A percentile compares a stretch with the other conserved stretches of the same genome.
phyloP scores from a whole-genome alignment of 2,329 filamentous ascomycete species.

The Tolypocladium nubicola region DNA sequence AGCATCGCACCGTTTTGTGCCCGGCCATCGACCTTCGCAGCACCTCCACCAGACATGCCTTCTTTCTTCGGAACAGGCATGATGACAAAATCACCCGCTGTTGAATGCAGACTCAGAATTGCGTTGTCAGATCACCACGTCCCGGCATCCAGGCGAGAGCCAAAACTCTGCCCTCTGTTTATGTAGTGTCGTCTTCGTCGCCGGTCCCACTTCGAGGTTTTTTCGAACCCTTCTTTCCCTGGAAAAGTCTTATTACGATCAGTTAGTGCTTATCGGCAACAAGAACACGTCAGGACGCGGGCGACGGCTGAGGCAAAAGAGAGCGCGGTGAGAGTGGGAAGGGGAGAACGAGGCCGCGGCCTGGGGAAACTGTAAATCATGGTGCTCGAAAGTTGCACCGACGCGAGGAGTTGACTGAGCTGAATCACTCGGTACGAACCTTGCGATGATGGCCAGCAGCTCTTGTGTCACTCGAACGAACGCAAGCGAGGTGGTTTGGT shows the following conservation, averaged over 20 bases:
- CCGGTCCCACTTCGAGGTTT: not conserved
- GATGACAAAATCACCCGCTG: conserved; percentile 11
- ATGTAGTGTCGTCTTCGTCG: not conserved
- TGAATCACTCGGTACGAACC: conserved; percentile 8
- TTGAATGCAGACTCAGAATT: conserved; percentile 12
- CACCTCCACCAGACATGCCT: conserved; percentile 18
- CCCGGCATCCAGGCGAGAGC: conserved; percentile 13
- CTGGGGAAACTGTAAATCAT: not conserved
- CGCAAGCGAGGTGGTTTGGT: conserved; percentile 2
- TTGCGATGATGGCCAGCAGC: conserved; percentile 7
- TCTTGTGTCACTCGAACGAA: conserved; percentile 7
- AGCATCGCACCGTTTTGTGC: conserved; percentile 23
- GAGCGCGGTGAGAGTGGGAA: not conserved
- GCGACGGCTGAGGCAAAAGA: not conserved
- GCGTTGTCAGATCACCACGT: conserved; percentile 9
- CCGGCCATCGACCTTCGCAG: conserved; percentile 17
- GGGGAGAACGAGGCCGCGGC: not conserved
- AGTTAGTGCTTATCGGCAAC: not conserved
- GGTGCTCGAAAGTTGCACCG: not conserved
- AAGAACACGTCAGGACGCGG: not conserved
- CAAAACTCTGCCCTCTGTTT: conserved; percentile 1
- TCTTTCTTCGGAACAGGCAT: conserved; percentile 31
- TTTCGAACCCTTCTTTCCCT: not conserved
- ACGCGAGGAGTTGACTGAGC: not conserved
- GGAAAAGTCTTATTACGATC: too few species aligned